These are phyloP conservation scores for Hyphodiscus hymeniophilus DNA, from an alignment of 495 filamentous ascomycete genomes.

Conservation along the genomic window DNA sequence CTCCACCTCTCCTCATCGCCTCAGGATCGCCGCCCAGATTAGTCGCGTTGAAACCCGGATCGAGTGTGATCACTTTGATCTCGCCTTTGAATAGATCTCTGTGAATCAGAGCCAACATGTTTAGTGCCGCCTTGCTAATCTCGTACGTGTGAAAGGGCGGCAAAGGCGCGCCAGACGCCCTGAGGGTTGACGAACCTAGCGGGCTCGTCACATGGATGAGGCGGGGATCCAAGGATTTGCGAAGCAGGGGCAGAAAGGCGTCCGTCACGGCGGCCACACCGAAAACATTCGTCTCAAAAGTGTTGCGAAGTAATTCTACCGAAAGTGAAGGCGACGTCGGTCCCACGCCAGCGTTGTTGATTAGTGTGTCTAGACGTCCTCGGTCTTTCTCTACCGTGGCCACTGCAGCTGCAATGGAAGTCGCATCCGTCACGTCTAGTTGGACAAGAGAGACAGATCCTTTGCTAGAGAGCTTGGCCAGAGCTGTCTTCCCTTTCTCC, in stretches of 20 bases:
- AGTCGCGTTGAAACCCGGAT: slow-evolving; percentile 20
- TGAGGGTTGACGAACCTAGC: slow-evolving; percentile 29
- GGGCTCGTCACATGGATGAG: slow-evolving; percentile 32
- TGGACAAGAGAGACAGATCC: slow-evolving; percentile 25
- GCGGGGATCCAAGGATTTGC: slow-evolving; percentile 24
- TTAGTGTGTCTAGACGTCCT: slow-evolving; percentile 43
- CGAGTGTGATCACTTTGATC: slow-evolving; percentile 12
- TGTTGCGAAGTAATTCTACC: slow-evolving; percentile 17
- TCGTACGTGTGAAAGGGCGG: slow-evolving; percentile 14
- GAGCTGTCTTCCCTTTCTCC: slow-evolving; percentile 22
- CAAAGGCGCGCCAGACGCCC: slow-evolving; percentile 1
- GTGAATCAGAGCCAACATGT: slow-evolving; percentile 21
- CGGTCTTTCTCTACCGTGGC: slow-evolving; percentile 22
- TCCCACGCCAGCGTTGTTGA: slow-evolving; percentile 50
- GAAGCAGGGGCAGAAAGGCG: slow-evolving; percentile 30
- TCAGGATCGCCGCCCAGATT: slow-evolving; percentile 17
- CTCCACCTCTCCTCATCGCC: slow-evolving; percentile 3
- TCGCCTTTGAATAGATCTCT: not conserved
- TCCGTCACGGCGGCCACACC: slow-evolving; percentile 31
- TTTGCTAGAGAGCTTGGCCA: slow-evolving; percentile 18
- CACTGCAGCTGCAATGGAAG: slow-evolving; percentile 31
- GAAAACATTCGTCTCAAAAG: slow-evolving; percentile 33
- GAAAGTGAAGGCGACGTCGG: not conserved
- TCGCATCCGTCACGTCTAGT: slow-evolving; percentile 35
- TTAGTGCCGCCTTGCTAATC: slow-evolving; percentile 21